A percentile compares a stretch with the other conserved stretches of the same genome.
phyloP scores from a whole-genome alignment of 2,329 filamentous ascomycete species.

The Graphiopsis chlorocephala region DNA sequence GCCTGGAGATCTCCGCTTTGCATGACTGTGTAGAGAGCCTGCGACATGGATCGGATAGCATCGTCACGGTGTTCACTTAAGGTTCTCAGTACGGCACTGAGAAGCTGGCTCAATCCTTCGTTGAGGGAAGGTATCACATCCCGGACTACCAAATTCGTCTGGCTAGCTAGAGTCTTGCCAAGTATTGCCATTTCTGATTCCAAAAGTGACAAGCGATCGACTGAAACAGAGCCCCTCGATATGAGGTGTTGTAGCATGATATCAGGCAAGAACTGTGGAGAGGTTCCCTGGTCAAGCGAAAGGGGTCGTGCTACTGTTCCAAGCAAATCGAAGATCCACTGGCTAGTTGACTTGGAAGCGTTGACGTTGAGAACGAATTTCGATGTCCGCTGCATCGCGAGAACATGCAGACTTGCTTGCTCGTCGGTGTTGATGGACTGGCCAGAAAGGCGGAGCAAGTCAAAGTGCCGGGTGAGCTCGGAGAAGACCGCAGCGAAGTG shows the following conservation, averaged over 20 bases:
- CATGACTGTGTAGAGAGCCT: not conserved
- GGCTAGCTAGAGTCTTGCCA: constrained; percentile 23
- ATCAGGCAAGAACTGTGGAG: not conserved
- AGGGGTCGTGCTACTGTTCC: not conserved
- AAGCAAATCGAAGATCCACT: constrained; percentile 4
- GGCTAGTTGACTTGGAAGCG: not conserved
- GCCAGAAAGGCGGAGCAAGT: constrained; percentile 9
- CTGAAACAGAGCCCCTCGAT: not conserved
- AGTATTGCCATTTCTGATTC: constrained; percentile 20
- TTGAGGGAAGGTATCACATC: not conserved
- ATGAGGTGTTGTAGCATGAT: not conserved
- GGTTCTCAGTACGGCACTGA: not conserved
- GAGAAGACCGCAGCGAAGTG: constrained; percentile 9
- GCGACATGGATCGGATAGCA: not conserved
- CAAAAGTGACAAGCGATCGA: not conserved
- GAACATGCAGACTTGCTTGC: constrained; percentile 6
- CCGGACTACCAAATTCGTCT: constrained; percentile 23
- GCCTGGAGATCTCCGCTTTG: not conserved
- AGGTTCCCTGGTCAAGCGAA: not conserved
- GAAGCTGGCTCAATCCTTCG: constrained; percentile 4
- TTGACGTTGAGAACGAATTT: not conserved
- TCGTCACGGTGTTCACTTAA: not conserved
- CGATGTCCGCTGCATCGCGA: constrained; percentile 5
- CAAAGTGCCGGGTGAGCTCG: not conserved
- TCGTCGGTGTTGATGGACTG: not conserved